A percentile compares a stretch with the other conserved stretches of the same genome.
phyloP scores from a whole-genome alignment of 805 yeast genomes.

The Candida tibetensis region DNA sequence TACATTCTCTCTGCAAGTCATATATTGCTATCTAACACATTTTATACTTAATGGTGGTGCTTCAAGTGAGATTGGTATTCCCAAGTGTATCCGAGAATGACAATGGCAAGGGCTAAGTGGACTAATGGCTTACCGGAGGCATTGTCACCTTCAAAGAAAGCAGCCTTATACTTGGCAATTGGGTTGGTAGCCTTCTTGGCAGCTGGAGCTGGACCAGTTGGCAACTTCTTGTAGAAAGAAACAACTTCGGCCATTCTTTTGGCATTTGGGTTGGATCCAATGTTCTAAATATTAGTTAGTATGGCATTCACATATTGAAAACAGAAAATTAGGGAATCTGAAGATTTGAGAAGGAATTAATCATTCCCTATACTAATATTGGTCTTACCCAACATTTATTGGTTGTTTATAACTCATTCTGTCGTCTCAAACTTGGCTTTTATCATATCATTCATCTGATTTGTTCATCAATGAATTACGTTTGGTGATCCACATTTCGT shows the following conservation, averaged over 20 bases:
- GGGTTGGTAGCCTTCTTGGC: constrained; percentile 63
- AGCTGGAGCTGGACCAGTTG: constrained; percentile 87
- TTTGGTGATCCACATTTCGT: too few species aligned
- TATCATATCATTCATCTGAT: too few species aligned
- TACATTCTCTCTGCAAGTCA: background rate
- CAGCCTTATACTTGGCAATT: constrained; percentile 76
- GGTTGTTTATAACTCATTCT: too few species aligned
- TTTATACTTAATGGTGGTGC: constrained; percentile 24
- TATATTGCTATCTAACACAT: background rate
- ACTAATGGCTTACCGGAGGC: constrained; percentile 81
- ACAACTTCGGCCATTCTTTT: constrained; percentile 95
- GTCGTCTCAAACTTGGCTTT: too few species aligned
- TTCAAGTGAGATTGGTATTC: constrained; percentile 89
- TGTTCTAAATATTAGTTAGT: constrained; percentile 55
- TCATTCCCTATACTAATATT: too few species aligned
- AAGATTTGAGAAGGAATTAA: too few species aligned
- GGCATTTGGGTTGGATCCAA: constrained; percentile 94
- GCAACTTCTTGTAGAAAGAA: constrained; percentile 91
- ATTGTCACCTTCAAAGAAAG: constrained; percentile 79
- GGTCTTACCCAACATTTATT: too few species aligned
- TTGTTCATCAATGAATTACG: too few species aligned
- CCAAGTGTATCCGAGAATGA: constrained; percentile 80
- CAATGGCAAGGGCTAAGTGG: constrained; percentile 68
- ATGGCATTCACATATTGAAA: too few species aligned
- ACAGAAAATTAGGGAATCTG: too few species aligned